phyloP scores from a whole-genome alignment of 1,284 basidiomycete species.

The Ceraceosorus guamensis region DNA sequence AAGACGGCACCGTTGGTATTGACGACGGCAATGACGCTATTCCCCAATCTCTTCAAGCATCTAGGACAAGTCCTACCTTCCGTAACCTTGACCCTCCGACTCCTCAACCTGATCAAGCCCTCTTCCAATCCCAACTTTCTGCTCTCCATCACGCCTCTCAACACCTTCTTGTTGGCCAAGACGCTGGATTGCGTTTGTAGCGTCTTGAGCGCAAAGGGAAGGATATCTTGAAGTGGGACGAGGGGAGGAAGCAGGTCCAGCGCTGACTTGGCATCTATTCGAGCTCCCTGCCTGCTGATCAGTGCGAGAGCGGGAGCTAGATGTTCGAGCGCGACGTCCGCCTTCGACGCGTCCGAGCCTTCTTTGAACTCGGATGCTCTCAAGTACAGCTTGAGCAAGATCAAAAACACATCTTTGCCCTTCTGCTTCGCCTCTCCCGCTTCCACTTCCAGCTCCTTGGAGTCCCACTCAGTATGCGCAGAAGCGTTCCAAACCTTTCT shows the following conservation, averaged over 20 bases:
- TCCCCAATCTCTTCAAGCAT: constrained; percentile 88
- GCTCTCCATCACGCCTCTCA: constrained; percentile 63
- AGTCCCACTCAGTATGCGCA: neutral
- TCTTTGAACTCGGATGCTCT: constrained; percentile 57
- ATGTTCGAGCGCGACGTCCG: constrained; percentile 1
- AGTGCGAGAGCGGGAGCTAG: constrained; percentile 68
- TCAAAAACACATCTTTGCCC: constrained; percentile 61
- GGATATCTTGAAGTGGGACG: constrained; percentile 69
- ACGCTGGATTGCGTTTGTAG: constrained; percentile 20
- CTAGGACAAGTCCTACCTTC: constrained; percentile 89
- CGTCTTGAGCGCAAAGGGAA: constrained; percentile 56
- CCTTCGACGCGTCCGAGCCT: neutral
- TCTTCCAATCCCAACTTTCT: constrained; percentile 66
- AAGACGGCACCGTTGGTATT: constrained; percentile 49
- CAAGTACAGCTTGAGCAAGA: constrained; percentile 79
- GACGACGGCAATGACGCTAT: constrained; percentile 88
- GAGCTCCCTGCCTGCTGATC: constrained; percentile 71
- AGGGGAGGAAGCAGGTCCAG: constrained; percentile 80
- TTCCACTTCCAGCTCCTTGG: too few species aligned
- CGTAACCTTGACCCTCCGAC: constrained; percentile 75
- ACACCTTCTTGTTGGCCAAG: constrained; percentile 47
- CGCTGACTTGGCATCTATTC: constrained; percentile 70
- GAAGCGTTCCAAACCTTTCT: constrained; percentile 14
- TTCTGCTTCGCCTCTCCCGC: too few species aligned
- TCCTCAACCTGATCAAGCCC: constrained; percentile 66